phyloP scores from a whole-genome alignment of 106 monocot species.

The Vanilla planifolia region DNA sequence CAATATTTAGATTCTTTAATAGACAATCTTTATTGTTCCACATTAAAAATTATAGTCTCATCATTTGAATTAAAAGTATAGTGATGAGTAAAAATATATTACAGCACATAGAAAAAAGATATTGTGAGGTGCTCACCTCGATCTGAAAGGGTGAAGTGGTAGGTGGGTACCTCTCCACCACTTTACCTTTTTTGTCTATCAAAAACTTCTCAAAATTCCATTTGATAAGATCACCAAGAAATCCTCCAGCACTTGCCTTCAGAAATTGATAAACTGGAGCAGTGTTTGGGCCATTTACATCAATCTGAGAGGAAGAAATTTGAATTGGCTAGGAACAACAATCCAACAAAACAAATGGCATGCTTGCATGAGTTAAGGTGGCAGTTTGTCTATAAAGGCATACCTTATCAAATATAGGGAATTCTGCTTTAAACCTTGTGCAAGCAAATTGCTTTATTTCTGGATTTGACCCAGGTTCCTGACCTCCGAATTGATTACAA shows the following conservation, averaged over 20 bases:
- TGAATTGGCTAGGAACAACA: background rate
- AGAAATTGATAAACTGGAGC: conserved; percentile 92
- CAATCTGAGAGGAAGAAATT: conserved; percentile 41
- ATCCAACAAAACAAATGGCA: no score
- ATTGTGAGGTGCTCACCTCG: conserved; percentile 59
- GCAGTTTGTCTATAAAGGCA: background rate
- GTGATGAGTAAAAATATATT: background rate
- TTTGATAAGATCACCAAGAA: conserved; percentile 87
- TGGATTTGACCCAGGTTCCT: conserved; percentile 89
- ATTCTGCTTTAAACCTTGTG: conserved; percentile 96
- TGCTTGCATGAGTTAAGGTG: background rate
- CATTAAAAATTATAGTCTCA: background rate
- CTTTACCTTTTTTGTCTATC: conserved; percentile 92
- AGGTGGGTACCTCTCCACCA: conserved; percentile 93
- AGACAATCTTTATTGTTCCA: background rate
- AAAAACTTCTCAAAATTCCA: conserved; percentile 99
- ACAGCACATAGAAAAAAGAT: background rate
- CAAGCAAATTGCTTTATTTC: conserved; percentile 98
- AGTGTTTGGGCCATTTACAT: conserved; percentile 95
- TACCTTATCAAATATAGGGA: conserved; percentile 98
- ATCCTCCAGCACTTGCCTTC: conserved; percentile 91
- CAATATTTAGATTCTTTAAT: background rate
- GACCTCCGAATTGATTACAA: conserved; percentile 96
- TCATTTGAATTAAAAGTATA: background rate
- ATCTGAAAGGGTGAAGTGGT: conserved; percentile 97